Percentiles rank a stretch among this genome's conserved stretches.
These are phyloP conservation scores for Bryum argenteum DNA, from an alignment of 225 moss, liverwort and hornwort genomes.

Conservation along the genomic window DNA sequence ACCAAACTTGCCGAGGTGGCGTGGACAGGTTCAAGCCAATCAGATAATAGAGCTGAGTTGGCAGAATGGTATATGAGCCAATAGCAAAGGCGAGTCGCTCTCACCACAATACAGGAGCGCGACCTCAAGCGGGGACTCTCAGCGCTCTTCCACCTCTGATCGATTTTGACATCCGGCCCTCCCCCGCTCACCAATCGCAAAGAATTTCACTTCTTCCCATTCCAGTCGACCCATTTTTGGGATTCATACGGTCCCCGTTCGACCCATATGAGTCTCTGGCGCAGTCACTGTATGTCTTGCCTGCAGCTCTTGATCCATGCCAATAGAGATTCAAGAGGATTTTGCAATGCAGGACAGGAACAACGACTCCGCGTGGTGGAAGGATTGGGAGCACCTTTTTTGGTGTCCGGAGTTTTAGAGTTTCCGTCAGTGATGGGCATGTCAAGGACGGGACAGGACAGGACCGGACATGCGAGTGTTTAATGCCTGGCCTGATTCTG, in stretches of 20 bases:
- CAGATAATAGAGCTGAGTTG: neutral
- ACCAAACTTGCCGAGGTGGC: slow-evolving; percentile 18
- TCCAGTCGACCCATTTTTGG: too few relatives aligned
- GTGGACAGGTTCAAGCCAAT: neutral
- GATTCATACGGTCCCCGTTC: too few relatives aligned
- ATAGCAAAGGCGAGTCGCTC: neutral
- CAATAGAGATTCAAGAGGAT: neutral
- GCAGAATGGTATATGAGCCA: neutral
- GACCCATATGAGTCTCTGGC: too few relatives aligned
- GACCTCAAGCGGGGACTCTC: neutral
- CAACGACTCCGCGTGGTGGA: neutral
- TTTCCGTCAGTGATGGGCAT: slow-evolving; percentile 11
- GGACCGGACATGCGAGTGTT: neutral
- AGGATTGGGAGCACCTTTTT: neutral
- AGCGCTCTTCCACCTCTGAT: neutral
- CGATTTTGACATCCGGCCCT: neutral
- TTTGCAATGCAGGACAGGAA: neutral
- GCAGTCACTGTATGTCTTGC: neutral
- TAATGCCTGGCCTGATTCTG: slow-evolving; percentile 3
- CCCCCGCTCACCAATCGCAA: too few relatives aligned
- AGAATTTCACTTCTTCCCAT: too few relatives aligned
- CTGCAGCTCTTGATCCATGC: neutral
- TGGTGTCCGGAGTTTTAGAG: too few relatives aligned
- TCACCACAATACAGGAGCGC: neutral
- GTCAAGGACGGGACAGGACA: slow-evolving; percentile 11